Evolutionary conservation across 208 protist species (phyloP), one percentile per base, ranked within the genome.

Genomic region (Acanthamoeba healyi): DNA sequence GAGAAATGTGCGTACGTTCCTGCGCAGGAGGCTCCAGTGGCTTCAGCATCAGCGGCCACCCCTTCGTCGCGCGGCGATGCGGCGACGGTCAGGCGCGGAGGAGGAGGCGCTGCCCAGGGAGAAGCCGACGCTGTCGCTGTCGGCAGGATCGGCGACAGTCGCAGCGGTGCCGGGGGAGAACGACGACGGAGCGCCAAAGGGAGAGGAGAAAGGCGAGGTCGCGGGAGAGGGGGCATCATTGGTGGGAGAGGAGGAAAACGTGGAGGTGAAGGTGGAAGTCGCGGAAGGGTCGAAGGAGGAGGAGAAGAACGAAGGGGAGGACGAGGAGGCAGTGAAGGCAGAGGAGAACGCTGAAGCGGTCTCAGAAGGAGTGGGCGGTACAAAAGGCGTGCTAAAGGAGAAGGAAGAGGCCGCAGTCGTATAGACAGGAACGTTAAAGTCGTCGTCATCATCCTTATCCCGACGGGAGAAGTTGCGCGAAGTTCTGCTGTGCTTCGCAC

Each of bases 401-500:
- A 81, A 81, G 4, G 70, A 81, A 38, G 70, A 81, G 38, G 70
- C 70, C 36, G 15, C 24, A 10, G 29, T 81, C 1, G 70, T 46
- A 26, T 40, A 81, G 22, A 38, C 70, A 12, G 70, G 34, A 19
- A 15, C 70, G 40, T 81, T 38, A 5, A 24, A 70, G 10, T 81
- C 70, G 24, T 46, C 40, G 17, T 81, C 70, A n/a, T 81, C 70
- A 14, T 26, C 70, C 1, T 46, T 4, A 12, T 9, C 24, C 6
- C 70, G 29, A 24, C 38, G 40, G n/a, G 36, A 81, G 65, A 36
- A 74, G 70, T 26, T 34, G 40, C 40, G 70, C 2, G 70, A 81
- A 6, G 70, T 81, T 10, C 70, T 26, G 36, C 70, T 81, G 70
- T 49, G 70, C 70, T 81, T 81, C 17, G 70, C 70, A 22, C 70